Conservation (phyloP, 345 rosid species). For the Turritis glabra region DNA sequence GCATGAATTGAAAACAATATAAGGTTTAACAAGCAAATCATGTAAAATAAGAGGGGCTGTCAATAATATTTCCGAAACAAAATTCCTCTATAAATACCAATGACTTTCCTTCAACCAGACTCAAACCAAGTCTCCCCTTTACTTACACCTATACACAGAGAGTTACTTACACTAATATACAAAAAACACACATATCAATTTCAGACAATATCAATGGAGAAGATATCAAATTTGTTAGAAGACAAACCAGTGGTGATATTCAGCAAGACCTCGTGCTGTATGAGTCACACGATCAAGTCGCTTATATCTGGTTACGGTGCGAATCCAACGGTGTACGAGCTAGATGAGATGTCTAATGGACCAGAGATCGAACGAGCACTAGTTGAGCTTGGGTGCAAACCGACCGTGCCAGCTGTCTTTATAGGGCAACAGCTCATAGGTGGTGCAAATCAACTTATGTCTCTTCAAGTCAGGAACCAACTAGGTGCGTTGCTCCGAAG, state of each 20-base stretch:
- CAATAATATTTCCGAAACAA: background rate
- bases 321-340: slow-evolving; percentile 36
- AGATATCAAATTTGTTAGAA: slow-evolving; percentile 50
- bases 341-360: slow-evolving; percentile 50
- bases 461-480: slow-evolving; percentile 67
- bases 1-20: background rate
- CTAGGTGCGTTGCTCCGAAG: slow-evolving; percentile 60
- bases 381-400: slow-evolving; percentile 57
- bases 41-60: slow-evolving; percentile 10
- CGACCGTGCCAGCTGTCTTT: slow-evolving; percentile 73
- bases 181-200: background rate
- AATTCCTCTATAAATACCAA: slow-evolving; percentile 28
- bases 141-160: slow-evolving; percentile 6
- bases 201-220: slow-evolving; percentile 47
- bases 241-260: slow-evolving; percentile 81
- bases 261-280: slow-evolving; percentile 66
- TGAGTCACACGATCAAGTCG: slow-evolving; percentile 55
- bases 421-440: slow-evolving; percentile 74
- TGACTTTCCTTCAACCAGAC: slow-evolving; percentile 15
- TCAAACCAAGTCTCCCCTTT: slow-evolving; percentile 22
- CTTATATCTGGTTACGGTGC: slow-evolving; percentile 43
- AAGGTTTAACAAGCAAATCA: background rate
- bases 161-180: background rate
- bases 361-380: slow-evolving; percentile 57
- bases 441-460: slow-evolving; percentile 71